Evolutionary conservation across 306 rosid genomes (phyloP).

Genomic region (Cucurbita pepo): DNA sequence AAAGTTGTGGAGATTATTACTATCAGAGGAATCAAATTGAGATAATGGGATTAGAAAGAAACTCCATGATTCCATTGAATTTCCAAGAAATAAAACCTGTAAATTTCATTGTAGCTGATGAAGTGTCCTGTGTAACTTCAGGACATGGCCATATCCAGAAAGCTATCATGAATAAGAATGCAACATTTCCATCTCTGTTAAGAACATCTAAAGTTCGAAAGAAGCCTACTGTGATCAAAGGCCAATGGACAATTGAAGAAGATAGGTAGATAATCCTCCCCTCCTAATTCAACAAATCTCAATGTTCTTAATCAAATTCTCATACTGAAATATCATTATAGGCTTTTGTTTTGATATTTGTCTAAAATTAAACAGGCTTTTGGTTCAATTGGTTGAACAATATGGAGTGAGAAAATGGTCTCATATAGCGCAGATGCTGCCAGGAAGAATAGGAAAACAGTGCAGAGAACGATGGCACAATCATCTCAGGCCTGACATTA

Average conservation of each 20-base stretch:
- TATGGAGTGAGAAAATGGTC: conserved; percentile 94
- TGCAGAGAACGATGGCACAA: conserved; percentile 98
- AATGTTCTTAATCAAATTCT: neutral
- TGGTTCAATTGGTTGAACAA: conserved; percentile 63
- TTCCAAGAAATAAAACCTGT: conserved; percentile 26
- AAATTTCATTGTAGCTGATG: conserved; percentile 45
- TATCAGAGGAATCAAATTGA: conserved; percentile 21
- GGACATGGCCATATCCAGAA: conserved; percentile 25
- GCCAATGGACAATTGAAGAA: conserved; percentile 84
- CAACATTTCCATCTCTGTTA: conserved; percentile 17
- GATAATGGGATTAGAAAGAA: conserved; percentile 16
- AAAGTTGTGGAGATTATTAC: conserved; percentile 14
- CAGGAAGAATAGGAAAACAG: conserved; percentile 89
- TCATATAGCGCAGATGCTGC: conserved; percentile 69
- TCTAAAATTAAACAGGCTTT: conserved; percentile 26
- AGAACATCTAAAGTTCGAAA: conserved; percentile 33
- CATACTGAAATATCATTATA: neutral
- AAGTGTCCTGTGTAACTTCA: conserved; percentile 43
- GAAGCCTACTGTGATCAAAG: conserved; percentile 54
- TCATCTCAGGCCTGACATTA: conserved; percentile 86
- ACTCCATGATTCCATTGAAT: conserved; percentile 10
- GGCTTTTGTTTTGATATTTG: neutral
- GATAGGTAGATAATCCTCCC: conserved; percentile 35
- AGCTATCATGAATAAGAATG: conserved; percentile 20
- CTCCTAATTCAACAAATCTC: neutral